phyloP scores from a whole-genome alignment of 1,284 basidiomycete genomes.

The Ustilago sp. region DNA sequence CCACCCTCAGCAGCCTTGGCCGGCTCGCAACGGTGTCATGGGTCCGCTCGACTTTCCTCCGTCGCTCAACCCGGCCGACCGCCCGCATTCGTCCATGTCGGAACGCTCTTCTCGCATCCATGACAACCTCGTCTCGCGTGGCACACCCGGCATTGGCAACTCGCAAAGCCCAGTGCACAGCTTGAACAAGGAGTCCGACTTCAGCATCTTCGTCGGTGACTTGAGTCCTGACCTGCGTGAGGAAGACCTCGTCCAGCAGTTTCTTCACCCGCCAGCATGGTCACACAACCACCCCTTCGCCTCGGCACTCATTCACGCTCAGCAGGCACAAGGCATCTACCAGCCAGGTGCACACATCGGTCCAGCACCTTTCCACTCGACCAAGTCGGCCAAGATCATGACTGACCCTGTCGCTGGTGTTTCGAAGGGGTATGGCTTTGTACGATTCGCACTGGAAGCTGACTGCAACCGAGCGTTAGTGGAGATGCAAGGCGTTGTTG shows the following conservation, averaged over 20 bases:
- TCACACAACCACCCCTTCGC: constrained; percentile 59
- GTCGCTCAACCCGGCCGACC: constrained; percentile 27
- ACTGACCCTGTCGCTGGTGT: constrained; percentile 55
- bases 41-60: constrained; percentile 47
- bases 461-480: constrained; percentile 66
- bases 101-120: constrained; percentile 28
- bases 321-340: constrained; percentile 58
- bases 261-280: constrained; percentile 63
- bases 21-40: constrained; percentile 31
- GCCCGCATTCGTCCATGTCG: constrained; percentile 51
- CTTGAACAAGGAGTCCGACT: constrained; percentile 46
- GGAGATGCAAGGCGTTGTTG: constrained; percentile 64
- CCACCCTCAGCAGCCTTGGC: constrained; percentile 23
- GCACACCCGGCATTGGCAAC: constrained; percentile 12
- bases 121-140: neutral
- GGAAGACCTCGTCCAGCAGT: constrained; percentile 62
- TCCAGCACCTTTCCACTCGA: constrained; percentile 61
- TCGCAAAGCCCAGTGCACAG: constrained; percentile 33
- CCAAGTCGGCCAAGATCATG: constrained; percentile 64
- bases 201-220: constrained; percentile 63
- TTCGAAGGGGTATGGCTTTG: constrained; percentile 66
- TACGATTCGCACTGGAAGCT: constrained; percentile 56
- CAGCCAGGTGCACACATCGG: constrained; percentile 49
- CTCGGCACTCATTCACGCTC: constrained; percentile 57
- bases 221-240: constrained; percentile 61